These are phyloP conservation scores for Penicillium sp. DNA, from an alignment of 2,329 filamentous ascomycete species.

Conservation along the genomic window DNA sequence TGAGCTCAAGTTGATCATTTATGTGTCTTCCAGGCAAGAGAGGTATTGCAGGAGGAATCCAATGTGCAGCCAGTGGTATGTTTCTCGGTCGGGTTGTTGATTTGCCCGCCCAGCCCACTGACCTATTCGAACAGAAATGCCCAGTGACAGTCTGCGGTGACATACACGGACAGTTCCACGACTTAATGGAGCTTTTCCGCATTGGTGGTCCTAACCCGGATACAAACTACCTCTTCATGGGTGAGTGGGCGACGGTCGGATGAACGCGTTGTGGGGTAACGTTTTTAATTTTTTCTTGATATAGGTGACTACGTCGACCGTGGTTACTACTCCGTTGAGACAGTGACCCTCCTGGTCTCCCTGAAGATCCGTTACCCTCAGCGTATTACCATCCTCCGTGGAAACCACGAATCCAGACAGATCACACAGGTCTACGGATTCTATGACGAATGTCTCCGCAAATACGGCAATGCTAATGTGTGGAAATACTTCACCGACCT, in stretches of 20 bases:
- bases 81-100: constrained; percentile 21
- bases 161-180: constrained; percentile 98
- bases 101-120: constrained; percentile 17
- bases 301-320: constrained; percentile 96
- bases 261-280: constrained; percentile 14
- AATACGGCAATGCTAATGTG: constrained; percentile 98
- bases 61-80: constrained; percentile 98
- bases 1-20: constrained; percentile 19
- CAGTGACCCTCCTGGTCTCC: constrained; percentile 90
- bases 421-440: constrained; percentile 99
- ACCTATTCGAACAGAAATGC: constrained; percentile 69
- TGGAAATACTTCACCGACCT: constrained; percentile 99
- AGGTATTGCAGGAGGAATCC: constrained; percentile 95
- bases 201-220: constrained; percentile 97
- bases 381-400: constrained; percentile 96
- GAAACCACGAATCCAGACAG: constrained; percentile 98
- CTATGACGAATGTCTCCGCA: constrained; percentile 97
- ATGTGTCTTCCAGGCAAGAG: constrained; percentile 67
- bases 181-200: constrained; percentile 99
- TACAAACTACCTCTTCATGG: constrained; percentile 99
- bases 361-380: constrained; percentile 98
- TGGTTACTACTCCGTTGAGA: constrained; percentile 98
- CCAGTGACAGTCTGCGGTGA: constrained; percentile 98
- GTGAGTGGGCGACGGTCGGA: constrained; percentile 51
- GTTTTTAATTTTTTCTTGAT: constrained; percentile 9